A percentile compares a stretch with the other conserved stretches of the same genome.
phyloP scores from a whole-genome alignment of 2,329 filamentous ascomycete genomes.

The Colletotrichum agaves region DNA sequence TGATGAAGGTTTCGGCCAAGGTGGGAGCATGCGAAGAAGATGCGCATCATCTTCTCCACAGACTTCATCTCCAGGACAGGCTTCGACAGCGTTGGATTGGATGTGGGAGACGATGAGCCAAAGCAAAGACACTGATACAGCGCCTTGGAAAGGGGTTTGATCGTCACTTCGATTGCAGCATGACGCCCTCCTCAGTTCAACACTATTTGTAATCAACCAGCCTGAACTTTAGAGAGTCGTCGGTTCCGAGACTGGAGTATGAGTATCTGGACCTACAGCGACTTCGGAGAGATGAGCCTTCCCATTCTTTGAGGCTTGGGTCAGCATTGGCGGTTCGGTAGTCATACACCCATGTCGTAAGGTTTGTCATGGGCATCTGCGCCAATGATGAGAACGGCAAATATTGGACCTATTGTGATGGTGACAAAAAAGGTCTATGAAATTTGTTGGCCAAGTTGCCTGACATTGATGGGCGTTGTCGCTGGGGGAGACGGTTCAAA shows the following conservation, averaged over 20 bases:
- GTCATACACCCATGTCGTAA: not conserved
- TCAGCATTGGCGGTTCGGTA: not conserved
- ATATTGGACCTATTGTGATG: not conserved
- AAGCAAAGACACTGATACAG: too few species aligned
- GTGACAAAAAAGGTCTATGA: not conserved
- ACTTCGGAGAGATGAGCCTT: not conserved
- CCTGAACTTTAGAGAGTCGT: not conserved
- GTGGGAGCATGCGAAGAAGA: not conserved
- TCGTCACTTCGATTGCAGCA: not conserved
- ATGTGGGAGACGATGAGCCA: not conserved
- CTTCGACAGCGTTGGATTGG: not conserved
- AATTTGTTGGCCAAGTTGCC: not conserved
- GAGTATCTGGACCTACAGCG: not conserved
- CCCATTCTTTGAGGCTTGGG: not conserved
- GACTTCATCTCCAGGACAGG: not conserved
- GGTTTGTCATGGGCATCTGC: not conserved
- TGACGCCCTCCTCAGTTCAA: not conserved
- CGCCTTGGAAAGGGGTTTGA: not conserved
- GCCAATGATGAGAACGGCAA: not conserved
- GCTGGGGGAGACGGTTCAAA: not conserved
- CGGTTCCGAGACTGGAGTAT: not conserved
- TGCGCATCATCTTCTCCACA: not conserved
- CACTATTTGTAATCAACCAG: not conserved
- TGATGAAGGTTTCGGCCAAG: not conserved
- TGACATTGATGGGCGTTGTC: not conserved